Evolutionary conservation across 306 rosid species (phyloP), one percentile per base, ranked within the genome.

Genomic region (Sesbania bispinosa): DNA sequence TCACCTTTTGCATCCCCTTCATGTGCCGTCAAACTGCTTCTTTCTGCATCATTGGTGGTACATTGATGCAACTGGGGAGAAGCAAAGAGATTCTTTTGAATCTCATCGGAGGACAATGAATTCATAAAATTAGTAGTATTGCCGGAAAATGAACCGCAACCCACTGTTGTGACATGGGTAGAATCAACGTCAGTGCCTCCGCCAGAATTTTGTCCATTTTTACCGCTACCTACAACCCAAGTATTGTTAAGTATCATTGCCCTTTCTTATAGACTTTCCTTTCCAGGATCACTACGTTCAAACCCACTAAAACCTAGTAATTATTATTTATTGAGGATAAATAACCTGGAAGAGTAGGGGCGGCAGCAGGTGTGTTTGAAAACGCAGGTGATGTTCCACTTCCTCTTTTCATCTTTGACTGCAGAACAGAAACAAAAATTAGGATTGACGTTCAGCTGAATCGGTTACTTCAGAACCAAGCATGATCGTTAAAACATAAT

Each of bases 371-470:
- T 14, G 79, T 19, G 79, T 53, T 81, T 39, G 84, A 21, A 41
- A 79, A 36, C 19, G 76, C 67, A 5, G 86, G 67, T 36, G 88
- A 61, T 9, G 33, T 68, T 74, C 90, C 97, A 59, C 85, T 84
- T 61, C 96, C 98, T 80, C 95, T 90, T 79, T 87, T 94, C 74
- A 87, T 36, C 82, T 87, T 94, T 59, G 96, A 84, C 98, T 94
- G 90, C 81, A 87, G 65, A 72, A 71, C 67, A 72, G 52, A 63
- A 78, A 66, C 66, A 53, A 35, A 68, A 29, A 20, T 54, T 32
- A 80, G 29, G 10, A 79, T 27, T 14, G 38, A 43, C 0, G 50
- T 35, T 19, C 30, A 47, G 63, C 11, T 16, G 43, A 51, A 24
- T 45, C 11, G 38, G 54, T 14, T 52, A 20, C 10, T 30, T 30